phyloP scores from a whole-genome alignment of 1,284 basidiomycete genomes.

The Cystobasidiaceae sp. region DNA sequence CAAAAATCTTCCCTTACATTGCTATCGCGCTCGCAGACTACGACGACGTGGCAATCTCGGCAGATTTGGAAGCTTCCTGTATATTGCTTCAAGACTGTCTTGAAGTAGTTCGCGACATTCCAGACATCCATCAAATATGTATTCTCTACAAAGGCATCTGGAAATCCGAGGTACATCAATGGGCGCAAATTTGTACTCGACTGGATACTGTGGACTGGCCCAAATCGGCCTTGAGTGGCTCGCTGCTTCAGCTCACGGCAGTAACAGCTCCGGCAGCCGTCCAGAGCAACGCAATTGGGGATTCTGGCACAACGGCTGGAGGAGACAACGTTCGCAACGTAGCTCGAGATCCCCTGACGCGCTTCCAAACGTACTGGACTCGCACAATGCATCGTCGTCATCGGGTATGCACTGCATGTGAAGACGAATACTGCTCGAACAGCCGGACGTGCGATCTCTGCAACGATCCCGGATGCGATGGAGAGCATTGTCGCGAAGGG shows the following conservation, averaged over 20 bases:
- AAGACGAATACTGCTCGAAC: background rate
- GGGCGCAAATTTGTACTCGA: background rate
- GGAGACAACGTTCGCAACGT: background rate
- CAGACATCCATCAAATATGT: constrained; percentile 13
- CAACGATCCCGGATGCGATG: constrained; percentile 2
- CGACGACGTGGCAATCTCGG: background rate
- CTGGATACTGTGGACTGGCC: background rate
- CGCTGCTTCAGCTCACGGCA: background rate
- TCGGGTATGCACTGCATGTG: background rate
- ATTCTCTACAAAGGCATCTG: constrained; percentile 11
- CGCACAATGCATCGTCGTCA: background rate
- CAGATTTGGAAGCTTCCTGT: background rate
- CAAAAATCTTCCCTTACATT: background rate
- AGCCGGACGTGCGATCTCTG: background rate
- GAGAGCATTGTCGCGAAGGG: background rate
- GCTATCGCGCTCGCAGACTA: background rate
- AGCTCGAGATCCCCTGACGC: background rate
- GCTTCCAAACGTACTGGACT: background rate
- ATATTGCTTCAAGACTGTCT: background rate
- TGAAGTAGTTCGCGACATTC: constrained; percentile 4
- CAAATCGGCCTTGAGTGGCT: background rate
- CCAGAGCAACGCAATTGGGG: background rate
- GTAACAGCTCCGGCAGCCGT: background rate
- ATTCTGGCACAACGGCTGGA: background rate
- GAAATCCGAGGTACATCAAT: constrained; percentile 8